Base-by-base conservation (phyloP, 1,284 basidiomycete genomes). In the Cryptococcus wingfieldii region DNA sequence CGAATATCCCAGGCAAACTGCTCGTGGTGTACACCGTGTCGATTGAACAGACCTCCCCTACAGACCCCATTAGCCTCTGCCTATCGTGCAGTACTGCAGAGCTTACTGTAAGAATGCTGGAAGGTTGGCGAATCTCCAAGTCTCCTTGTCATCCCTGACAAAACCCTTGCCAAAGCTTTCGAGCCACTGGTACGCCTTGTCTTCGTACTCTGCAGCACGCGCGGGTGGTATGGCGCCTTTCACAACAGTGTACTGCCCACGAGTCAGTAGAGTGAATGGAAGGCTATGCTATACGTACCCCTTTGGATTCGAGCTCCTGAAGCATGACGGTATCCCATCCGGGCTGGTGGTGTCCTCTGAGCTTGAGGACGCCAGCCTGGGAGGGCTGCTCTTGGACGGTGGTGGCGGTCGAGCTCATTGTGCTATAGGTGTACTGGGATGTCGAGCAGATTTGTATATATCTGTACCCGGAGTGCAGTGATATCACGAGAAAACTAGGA, bases 151-250 rank as follows among this genome's bases (percentile, higher is more conserved):
- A 46, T 74, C 66, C 18, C 60, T 58, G 54, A 77, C 69, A 62
- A 74, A 79, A 1, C 77, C 77, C 49, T 65, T 65, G 16, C 62
- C 65, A 50, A 75, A 75, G 37, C 58, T 60, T 56, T 74, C 72
- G 31, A 76, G 62, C 75, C 76, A 79, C 19, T 56, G 38, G 57
- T 74, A 70, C 46, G 70, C 70, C 45, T 63, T 48, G 42, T 72
- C 58, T 18, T 65, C 68, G 53, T 78, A 78, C n/a, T 63, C 51
- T 16, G 56, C 61, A 0, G 75, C 71, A 14, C 60, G 55, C 43
- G 70, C 71, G 6, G 47, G 25, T 0, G 72, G 59, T 16, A 78
- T 57, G 2, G 69, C 77, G 47, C 60, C 58, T 38, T 66, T 68
- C 23, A 78, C 69, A 47, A 79, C 67, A 18, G 70, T 66, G 59